Evolutionary conservation across 495 filamentous ascomycete species (phyloP).

Genomic region (Daldinia grandis): DNA sequence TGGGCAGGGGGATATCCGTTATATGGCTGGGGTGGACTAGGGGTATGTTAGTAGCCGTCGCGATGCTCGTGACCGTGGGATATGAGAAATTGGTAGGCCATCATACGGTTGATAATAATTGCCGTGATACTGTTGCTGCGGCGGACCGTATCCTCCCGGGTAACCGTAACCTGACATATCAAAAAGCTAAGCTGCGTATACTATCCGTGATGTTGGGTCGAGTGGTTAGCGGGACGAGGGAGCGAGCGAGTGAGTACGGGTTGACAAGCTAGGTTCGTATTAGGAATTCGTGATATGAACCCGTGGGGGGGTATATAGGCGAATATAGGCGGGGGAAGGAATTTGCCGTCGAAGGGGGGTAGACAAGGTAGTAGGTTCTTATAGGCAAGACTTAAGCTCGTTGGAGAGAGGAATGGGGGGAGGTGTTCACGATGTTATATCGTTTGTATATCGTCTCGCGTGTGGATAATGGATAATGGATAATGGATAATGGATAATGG

Average conservation of each 20-base stretch:
- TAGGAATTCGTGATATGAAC: slow-evolving; percentile 18
- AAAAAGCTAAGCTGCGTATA: slow-evolving; percentile 32
- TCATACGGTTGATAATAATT: slow-evolving; percentile 54
- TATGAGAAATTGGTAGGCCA: slow-evolving; percentile 5
- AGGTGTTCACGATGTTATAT: slow-evolving; percentile 23
- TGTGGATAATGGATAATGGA: slow-evolving; percentile 5
- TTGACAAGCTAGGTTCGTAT: neutral
- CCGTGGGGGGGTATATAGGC: slow-evolving; percentile 24
- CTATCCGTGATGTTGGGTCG: slow-evolving; percentile 16
- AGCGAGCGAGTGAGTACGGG: neutral
- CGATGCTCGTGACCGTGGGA: slow-evolving; percentile 26
- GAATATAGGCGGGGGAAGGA: slow-evolving; percentile 14
- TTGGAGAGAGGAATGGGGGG: slow-evolving; percentile 9
- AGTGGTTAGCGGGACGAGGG: slow-evolving; percentile 1
- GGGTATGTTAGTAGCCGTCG: slow-evolving; percentile 29
- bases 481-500: slow-evolving; percentile 7
- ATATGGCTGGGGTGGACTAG: slow-evolving; percentile 44
- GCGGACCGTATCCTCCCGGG: slow-evolving; percentile 53
- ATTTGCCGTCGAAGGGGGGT: slow-evolving; percentile 22
- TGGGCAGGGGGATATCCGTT: slow-evolving; percentile 54
- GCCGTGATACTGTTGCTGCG: slow-evolving; percentile 52
- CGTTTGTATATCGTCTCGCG: slow-evolving; percentile 24
- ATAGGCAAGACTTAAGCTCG: slow-evolving; percentile 21
- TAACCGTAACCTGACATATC: slow-evolving; percentile 55
- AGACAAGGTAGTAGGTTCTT: slow-evolving; percentile 35